A percentile compares a stretch with the other conserved stretches of the same genome.
These are phyloP conservation scores for Penicillium lividum DNA, from an alignment of 495 filamentous ascomycete genomes.

Conservation along the genomic window DNA sequence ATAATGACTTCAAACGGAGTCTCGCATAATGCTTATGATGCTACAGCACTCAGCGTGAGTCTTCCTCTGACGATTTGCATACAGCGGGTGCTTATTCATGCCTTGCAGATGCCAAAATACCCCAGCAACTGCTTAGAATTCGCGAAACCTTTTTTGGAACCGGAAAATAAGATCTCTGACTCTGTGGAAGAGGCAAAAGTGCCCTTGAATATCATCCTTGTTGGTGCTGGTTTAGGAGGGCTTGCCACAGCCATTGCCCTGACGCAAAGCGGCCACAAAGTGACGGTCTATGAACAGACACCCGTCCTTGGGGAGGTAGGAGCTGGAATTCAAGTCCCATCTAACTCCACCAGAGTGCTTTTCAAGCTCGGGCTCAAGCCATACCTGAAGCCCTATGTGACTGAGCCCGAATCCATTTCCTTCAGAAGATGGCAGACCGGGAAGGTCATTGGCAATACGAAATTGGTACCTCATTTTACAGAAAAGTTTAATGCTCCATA, in stretches of 20 bases:
- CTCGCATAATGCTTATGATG: constrained; percentile 2
- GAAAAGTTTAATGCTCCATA: constrained; percentile 39
- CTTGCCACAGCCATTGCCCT: constrained; percentile 53
- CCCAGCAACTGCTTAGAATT: constrained; percentile 22
- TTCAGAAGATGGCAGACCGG: constrained; percentile 49
- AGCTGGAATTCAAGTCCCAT: constrained; percentile 60
- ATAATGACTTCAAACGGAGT: neutral
- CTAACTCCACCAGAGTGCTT: constrained; percentile 54
- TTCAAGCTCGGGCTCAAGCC: constrained; percentile 37
- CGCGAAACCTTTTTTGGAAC: neutral
- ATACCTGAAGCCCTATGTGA: constrained; percentile 31
- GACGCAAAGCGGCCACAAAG: constrained; percentile 38
- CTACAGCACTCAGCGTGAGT: neutral
- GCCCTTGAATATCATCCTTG: constrained; percentile 38
- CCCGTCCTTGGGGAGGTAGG: constrained; percentile 34
- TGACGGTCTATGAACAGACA: constrained; percentile 52
- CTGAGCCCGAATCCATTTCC: constrained; percentile 37
- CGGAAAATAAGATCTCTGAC: neutral
- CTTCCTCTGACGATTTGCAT: neutral
- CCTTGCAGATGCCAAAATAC: constrained; percentile 11
- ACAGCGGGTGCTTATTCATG: neutral
- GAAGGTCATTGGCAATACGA: constrained; percentile 37
- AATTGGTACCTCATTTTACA: constrained; percentile 38
- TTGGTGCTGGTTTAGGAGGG: constrained; percentile 36
- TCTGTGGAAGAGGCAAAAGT: neutral